A percentile compares a stretch with the other conserved stretches of the same genome.
These are phyloP conservation scores for Fonsecaea pugnacius DNA, from an alignment of 2,329 filamentous ascomycete species.

Conservation along the genomic window DNA sequence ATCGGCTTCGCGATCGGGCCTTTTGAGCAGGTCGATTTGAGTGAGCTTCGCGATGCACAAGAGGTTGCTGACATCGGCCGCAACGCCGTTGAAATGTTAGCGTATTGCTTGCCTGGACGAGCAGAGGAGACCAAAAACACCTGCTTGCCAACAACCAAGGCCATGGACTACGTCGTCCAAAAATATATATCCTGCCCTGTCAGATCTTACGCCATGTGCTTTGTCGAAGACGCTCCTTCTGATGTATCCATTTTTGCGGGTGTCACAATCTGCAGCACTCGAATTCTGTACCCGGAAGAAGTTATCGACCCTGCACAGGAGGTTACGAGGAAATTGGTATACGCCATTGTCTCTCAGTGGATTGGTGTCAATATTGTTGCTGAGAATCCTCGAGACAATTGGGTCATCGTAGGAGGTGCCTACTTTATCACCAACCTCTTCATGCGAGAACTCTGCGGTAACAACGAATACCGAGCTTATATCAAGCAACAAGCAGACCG, in stretches of 20 bases:
- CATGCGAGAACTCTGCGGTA: slow-evolving; percentile 86
- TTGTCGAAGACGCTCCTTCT: slow-evolving; percentile 82
- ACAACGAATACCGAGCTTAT: slow-evolving; percentile 90
- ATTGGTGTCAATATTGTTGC: slow-evolving; percentile 91
- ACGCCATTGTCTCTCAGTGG: slow-evolving; percentile 89
- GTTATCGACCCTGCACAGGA: slow-evolving; percentile 85
- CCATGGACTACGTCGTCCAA: slow-evolving; percentile 88
- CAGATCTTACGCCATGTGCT: slow-evolving; percentile 87
- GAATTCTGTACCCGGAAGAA: slow-evolving; percentile 80
- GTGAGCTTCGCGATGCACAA: slow-evolving; percentile 84
- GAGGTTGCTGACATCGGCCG: slow-evolving; percentile 89
- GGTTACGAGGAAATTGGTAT: slow-evolving; percentile 77
- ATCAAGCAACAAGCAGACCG: slow-evolving; percentile 83
- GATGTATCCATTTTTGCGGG: slow-evolving; percentile 80
- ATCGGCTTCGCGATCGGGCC: slow-evolving; percentile 93
- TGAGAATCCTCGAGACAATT: slow-evolving; percentile 77
- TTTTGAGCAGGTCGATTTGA: slow-evolving; percentile 89
- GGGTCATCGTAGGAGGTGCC: slow-evolving; percentile 86
- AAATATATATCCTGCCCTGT: slow-evolving; percentile 91
- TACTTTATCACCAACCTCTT: slow-evolving; percentile 96
- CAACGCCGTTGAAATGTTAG: slow-evolving; percentile 85
- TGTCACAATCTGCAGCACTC: slow-evolving; percentile 83
- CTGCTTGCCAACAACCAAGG: slow-evolving; percentile 78
- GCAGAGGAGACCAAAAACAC: slow-evolving; percentile 83
- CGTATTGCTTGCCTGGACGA: slow-evolving; percentile 85